phyloP scores from a whole-genome alignment of 345 rosid genomes.

The Syzygium aqueum region DNA sequence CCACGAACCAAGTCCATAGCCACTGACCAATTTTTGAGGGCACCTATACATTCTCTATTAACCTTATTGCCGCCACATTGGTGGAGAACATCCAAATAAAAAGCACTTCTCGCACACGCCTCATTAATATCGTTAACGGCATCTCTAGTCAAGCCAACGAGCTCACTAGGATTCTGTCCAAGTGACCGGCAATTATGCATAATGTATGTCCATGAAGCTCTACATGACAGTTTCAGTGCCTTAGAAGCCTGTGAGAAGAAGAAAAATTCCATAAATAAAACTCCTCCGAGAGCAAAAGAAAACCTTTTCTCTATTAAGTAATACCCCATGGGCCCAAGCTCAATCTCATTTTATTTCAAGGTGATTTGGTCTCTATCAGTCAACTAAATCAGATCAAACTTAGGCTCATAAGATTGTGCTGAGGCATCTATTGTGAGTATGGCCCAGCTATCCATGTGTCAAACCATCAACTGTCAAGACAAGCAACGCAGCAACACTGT shows the following conservation, averaged over 20 bases:
- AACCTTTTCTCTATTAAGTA: constrained; percentile 38
- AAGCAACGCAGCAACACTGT: not conserved
- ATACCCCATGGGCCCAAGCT: not conserved
- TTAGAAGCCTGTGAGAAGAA: constrained; percentile 58
- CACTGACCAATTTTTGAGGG: constrained; percentile 62
- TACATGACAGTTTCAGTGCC: constrained; percentile 56
- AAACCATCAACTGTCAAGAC: not conserved
- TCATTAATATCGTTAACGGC: constrained; percentile 40
- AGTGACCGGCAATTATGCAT: constrained; percentile 35
- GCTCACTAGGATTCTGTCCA: constrained; percentile 18
- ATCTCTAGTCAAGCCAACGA: constrained; percentile 38
- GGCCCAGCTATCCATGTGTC: not conserved
- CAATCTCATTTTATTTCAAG: not conserved
- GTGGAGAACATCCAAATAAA: constrained; percentile 65
- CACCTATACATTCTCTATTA: constrained; percentile 22
- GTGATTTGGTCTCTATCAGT: not conserved
- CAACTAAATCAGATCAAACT: not conserved
- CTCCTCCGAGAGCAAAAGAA: not conserved
- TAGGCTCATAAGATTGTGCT: not conserved
- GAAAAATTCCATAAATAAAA: not conserved
- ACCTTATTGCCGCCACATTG: constrained; percentile 37
- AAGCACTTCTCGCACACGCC: constrained; percentile 50
- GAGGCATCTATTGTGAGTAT: not conserved
- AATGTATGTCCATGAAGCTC: constrained; percentile 72
- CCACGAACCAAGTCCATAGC: constrained; percentile 38